A percentile compares a stretch with the other conserved stretches of the same genome.
phyloP scores from a whole-genome alignment of 2,329 filamentous ascomycete genomes.

The Dactylellina haptotyla region DNA sequence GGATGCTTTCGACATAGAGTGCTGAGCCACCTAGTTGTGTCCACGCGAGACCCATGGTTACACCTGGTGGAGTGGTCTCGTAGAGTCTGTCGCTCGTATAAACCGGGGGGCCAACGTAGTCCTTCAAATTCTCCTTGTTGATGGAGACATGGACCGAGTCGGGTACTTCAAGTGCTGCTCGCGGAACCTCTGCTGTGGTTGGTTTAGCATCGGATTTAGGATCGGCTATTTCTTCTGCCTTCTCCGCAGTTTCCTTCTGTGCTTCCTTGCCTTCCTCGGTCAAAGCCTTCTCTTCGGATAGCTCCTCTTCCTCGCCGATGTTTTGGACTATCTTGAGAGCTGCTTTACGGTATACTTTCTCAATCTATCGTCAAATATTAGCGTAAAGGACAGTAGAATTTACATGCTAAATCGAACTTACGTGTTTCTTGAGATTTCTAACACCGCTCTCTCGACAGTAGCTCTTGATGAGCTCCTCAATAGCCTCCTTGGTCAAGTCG shows the following conservation, averaged over 20 bases:
- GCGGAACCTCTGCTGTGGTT: constrained; percentile 72
- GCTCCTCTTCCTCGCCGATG: constrained; percentile 82
- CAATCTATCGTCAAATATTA: constrained; percentile 68
- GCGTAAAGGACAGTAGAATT: neutral
- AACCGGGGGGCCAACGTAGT: constrained; percentile 94
- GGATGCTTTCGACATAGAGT: constrained; percentile 95
- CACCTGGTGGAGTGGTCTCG: constrained; percentile 89
- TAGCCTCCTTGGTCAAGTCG: constrained; percentile 83
- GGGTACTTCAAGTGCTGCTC: constrained; percentile 82
- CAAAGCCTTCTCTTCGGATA: constrained; percentile 82
- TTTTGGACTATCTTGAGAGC: constrained; percentile 97
- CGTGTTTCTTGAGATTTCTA: constrained; percentile 94
- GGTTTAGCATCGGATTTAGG: constrained; percentile 67
- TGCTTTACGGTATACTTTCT: constrained; percentile 97
- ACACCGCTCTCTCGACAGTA: constrained; percentile 98
- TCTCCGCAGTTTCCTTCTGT: constrained; percentile 56
- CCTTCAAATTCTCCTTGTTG: constrained; percentile 87
- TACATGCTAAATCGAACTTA: constrained; percentile 38
- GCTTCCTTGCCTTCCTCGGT: constrained; percentile 74
- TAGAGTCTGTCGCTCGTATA: constrained; percentile 97
- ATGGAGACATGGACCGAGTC: constrained; percentile 87
- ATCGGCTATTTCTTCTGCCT: constrained; percentile 56
- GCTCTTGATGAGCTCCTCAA: constrained; percentile 96
- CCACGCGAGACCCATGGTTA: constrained; percentile 98
- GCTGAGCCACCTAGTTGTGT: constrained; percentile 96